Conservation (phyloP, 495 filamentous ascomycete genomes). For the Hypoxylon subgilvum region DNA sequence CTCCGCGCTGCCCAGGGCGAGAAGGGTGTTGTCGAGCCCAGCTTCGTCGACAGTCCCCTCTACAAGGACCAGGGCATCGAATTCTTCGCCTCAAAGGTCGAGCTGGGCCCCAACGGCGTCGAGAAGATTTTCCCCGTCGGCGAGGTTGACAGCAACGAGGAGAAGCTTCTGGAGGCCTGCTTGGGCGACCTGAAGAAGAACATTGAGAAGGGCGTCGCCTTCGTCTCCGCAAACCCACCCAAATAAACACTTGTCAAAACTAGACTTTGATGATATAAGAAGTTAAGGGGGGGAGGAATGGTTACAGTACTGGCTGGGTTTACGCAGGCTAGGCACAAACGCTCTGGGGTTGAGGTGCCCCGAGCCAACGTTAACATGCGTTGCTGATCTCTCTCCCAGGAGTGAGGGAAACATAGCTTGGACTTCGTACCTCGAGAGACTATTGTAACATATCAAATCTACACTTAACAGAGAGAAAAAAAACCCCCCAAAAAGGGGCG, state of each 20-base stretch:
- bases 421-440: conserved; percentile 19
- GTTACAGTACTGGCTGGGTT: conserved; percentile 1
- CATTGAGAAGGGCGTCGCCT: conserved; percentile 62
- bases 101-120: conserved; percentile 94
- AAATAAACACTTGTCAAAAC: conserved; percentile 48
- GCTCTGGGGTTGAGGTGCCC: too few relatives aligned
- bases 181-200: conserved; percentile 86
- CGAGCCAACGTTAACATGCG: conserved; percentile 18
- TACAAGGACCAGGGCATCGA: conserved; percentile 97
- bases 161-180: conserved; percentile 85
- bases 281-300: conserved; percentile 2
- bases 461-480: too few relatives aligned
- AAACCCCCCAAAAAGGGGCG: too few relatives aligned
- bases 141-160: conserved; percentile 79
- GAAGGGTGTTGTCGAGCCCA: conserved; percentile 94
- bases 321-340: conserved; percentile 6
- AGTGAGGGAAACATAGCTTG: conserved; percentile 19
- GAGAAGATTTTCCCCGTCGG: conserved; percentile 90
- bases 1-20: conserved; percentile 91
- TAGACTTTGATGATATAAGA: conserved; percentile 14
- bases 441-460: conserved; percentile 41
- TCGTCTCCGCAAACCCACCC: conserved; percentile 60
- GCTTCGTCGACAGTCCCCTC: conserved; percentile 94
- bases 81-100: conserved; percentile 92
- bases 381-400: conserved; percentile 12